Conservation (phyloP, 371 early-diverging fungal genomes). For the Mortierella sp. region DNA sequence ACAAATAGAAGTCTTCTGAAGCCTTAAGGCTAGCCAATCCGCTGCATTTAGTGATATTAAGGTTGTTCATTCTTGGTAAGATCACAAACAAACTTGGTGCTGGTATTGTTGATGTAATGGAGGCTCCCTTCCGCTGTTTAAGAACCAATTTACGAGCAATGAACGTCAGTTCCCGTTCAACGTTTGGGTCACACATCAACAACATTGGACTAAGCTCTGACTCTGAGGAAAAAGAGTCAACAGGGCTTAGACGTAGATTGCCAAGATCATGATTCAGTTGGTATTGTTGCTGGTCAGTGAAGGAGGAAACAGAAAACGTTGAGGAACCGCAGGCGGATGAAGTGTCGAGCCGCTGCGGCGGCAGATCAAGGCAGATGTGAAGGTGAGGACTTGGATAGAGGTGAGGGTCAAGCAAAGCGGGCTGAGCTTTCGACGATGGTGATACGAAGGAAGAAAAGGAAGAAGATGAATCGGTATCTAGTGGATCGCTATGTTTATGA, state of each 20-base stretch:
- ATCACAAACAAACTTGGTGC: constrained; percentile 36
- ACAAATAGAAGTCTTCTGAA: constrained; percentile 10
- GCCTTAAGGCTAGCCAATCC: background rate
- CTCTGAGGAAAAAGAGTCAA: background rate
- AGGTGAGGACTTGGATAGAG: background rate
- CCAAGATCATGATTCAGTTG: constrained; percentile 3
- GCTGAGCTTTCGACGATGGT: background rate
- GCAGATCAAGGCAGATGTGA: background rate
- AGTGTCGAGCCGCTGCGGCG: background rate
- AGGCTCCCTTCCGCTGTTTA: constrained; percentile 18
- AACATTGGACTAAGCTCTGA: constrained; percentile 11
- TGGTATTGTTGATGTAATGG: background rate
- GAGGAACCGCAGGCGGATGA: background rate
- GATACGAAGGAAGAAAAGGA: background rate
- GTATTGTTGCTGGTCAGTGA: background rate
- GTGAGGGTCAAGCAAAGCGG: background rate
- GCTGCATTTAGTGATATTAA: background rate
- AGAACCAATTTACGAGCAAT: constrained; percentile 23
- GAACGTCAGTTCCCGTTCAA: constrained; percentile 17
- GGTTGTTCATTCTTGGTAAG: constrained; percentile 10
- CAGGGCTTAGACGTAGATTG: background rate
- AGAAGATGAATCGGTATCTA: background rate
- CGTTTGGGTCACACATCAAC: constrained; percentile 18
- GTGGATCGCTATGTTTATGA: background rate
- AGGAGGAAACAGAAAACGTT: background rate